Base-by-base conservation (phyloP, 192 early-diverging fungal species). In the Backusella australiensis region DNA sequence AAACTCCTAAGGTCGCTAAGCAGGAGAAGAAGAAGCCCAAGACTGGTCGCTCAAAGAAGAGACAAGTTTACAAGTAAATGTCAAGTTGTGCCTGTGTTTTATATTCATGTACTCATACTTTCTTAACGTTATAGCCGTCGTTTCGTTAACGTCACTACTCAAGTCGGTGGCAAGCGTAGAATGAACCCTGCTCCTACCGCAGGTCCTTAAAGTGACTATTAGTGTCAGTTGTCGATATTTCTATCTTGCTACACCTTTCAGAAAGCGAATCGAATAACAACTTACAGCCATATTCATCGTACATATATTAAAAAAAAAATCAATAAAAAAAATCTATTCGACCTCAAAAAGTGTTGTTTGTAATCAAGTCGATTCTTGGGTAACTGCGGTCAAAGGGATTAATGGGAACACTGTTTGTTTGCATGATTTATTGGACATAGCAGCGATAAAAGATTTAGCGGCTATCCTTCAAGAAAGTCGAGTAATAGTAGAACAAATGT, bases 1-100 rank as follows among this genome's bases (percentile, higher is more conserved):
- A 98, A 89, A 95, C 93, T 81, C 96, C 98, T 83, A 98, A 97
- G 92, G 98, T 98, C 81, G 96, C 96, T 82, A 92, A 94, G 90
- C 92, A 96, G 83, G 96, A 97, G 83, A 96, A 98, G 93, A 90
- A 95, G 87, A 99, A 99, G 93, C 90, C 95, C 88, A 84, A 85
- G 82, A 85, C 86, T 79, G 92, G 97, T 86, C 96, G 98, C 83
- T 95, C 96, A 83, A 96, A 95, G 92, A 99, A 98, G 94, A 89
- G 98, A 81, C 87, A 96, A 70, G 89, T 89, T 80, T 99, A 98
- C 94, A 81, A 81, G 79, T 81, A 77, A 63, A 72, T 70, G 39
- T 49, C 23, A 49, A 17, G 4, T 4, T 34, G 4, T 35, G 14
- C 29, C 36, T 72, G 44, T n/a, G 19, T 72, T 42, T 53, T 23